phyloP scores from a whole-genome alignment of 2,329 filamentous ascomycete species.

The Aureobasidium sp. region DNA sequence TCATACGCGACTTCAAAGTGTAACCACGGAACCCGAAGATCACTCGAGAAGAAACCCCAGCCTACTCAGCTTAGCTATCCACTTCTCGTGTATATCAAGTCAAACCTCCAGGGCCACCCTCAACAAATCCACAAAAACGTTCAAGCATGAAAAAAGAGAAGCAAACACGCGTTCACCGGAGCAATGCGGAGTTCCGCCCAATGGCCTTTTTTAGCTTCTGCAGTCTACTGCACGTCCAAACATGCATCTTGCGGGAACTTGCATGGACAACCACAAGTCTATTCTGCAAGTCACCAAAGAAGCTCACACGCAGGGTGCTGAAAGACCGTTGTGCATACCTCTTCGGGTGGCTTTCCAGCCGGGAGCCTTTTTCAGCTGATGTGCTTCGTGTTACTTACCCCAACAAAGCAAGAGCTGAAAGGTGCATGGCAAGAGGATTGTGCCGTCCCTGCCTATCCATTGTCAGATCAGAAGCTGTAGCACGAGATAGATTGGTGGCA shows the following conservation, averaged over 20 bases:
- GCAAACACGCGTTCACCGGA: conserved; percentile 8
- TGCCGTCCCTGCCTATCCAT: background rate
- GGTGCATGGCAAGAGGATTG: background rate
- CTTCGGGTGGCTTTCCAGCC: background rate
- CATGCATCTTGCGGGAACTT: background rate
- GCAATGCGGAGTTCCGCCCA: background rate
- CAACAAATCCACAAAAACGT: background rate
- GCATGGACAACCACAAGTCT: background rate
- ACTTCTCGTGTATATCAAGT: background rate
- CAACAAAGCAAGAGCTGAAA: background rate
- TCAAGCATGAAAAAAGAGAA: background rate
- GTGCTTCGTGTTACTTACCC: background rate
- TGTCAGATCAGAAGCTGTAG: background rate
- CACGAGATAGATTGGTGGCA: background rate
- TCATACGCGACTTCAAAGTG: background rate
- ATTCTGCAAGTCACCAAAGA: background rate
- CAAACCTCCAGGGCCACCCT: background rate
- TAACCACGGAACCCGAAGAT: background rate
- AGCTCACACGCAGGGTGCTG: background rate
- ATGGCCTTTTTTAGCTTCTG: background rate
- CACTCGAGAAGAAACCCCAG: background rate
- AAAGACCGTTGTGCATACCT: background rate
- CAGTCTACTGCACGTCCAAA: conserved; percentile 3
- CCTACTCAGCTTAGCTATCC: background rate
- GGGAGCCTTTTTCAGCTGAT: background rate